Base-by-base conservation (phyloP, 108 stramenopile genomes). In the Schizochytrium sp. region DNA sequence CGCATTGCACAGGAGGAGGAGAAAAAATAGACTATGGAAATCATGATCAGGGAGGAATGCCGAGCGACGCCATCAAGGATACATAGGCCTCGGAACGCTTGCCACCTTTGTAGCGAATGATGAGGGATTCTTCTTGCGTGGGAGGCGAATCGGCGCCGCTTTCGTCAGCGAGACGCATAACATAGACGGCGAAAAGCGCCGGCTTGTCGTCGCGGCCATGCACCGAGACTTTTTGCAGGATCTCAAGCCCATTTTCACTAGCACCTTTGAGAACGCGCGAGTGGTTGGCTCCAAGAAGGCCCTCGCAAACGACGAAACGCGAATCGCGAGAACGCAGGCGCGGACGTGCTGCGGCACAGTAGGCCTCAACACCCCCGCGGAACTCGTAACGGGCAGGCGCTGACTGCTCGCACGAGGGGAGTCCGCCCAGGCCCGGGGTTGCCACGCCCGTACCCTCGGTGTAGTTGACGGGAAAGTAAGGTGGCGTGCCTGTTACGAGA, bases 401-500 rank as follows among this genome's bases (percentile, higher is more conserved):
- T 8, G 41, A 72, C 44, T 89, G 72, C 14, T 25, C 58, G 51
- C 25, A 25, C 29, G 89, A 51, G 57, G 89, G 89, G 23, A 43
- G 43, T 18, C 89, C 89, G 43, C 87, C 89, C 34, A 58, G 34
- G n/a, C 19, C 48, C 12, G 89, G 57, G 10, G 76, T 53, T 4
- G 76, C 76, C 19, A 53, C 45, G 51, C 76, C 76, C 16, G 48
- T 44, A 6, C 72, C 88, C 23, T 71, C 10, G 60, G 47, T 5
- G 63, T 89, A 72, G 53, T 43, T 44, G 12, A 48, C 72, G 34
- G 29, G 47, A 51, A 91, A 91, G 55, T 91, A 91, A 41, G 90
- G 90, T 25, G 90, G 90, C 23, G 90, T 91, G 18, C 90, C 90
- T 23, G 90, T 91, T 41, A 91, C 87, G 47, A 91, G 59, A 23